These are phyloP conservation scores for Phytophthora multivora DNA, from an alignment of 352 stramenopile species.

Conservation along the genomic window DNA sequence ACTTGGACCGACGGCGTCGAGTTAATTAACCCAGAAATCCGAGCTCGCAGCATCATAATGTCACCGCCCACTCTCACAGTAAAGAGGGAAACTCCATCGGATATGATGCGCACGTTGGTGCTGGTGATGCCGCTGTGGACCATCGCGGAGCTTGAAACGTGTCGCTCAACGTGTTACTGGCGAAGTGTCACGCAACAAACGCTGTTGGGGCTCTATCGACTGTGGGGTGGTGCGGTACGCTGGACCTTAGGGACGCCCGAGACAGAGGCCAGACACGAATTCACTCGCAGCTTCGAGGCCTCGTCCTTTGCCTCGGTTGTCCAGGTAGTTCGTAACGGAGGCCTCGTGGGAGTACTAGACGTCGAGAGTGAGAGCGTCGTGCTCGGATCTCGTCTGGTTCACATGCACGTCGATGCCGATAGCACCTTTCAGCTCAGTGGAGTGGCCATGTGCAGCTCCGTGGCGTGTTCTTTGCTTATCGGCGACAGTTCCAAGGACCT, in stretches of 20 bases:
- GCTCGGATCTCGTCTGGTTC: constrained; percentile 31
- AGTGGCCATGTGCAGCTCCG: constrained; percentile 31
- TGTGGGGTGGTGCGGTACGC: constrained; percentile 40
- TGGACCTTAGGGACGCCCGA: constrained; percentile 34
- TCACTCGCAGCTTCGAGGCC: constrained; percentile 17
- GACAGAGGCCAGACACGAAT: constrained; percentile 22
- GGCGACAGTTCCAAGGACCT: constrained; percentile 19
- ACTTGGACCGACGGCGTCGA: constrained; percentile 2
- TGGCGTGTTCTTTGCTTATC: constrained; percentile 30
- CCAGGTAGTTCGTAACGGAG: constrained; percentile 24
- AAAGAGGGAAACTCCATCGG: not conserved
- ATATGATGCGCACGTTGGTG: constrained; percentile 21
- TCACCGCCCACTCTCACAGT: constrained; percentile 9
- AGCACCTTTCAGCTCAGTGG: constrained; percentile 37
- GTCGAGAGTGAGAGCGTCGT: constrained; percentile 2
- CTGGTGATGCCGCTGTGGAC: constrained; percentile 49
- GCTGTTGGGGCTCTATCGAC: constrained; percentile 30
- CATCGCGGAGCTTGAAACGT: constrained; percentile 36
- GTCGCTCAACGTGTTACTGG: constrained; percentile 36
- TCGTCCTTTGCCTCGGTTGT: constrained; percentile 22
- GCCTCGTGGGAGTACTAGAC: constrained; percentile 3
- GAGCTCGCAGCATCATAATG: constrained; percentile 33
- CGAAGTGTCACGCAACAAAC: constrained; percentile 18
- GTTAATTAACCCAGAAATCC: constrained; percentile 7
- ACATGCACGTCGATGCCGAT: constrained; percentile 38